Base-by-base conservation (phyloP, 1,139 yeast species). In the Suhomyces ambrosiae region DNA sequence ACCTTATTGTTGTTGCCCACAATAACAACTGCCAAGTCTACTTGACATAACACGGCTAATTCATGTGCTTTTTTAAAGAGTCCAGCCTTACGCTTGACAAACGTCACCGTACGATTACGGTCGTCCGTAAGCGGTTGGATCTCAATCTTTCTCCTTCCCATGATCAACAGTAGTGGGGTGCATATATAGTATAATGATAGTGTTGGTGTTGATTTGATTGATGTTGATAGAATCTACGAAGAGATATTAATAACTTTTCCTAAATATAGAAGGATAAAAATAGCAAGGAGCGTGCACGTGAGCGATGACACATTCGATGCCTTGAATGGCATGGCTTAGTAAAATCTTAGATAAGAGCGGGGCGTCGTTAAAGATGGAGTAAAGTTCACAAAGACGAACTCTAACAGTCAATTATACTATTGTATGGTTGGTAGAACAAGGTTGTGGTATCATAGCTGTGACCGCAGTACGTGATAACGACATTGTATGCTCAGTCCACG, bases 111-210 rank as follows among this genome's bases (percentile, higher is more conserved):
- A 46, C 89, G 66, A 61, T 89, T 90, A 44, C 97, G 74, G 60
- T 90, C 97, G 50, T 92, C 96, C 5, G 82, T 72, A 44, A 92
- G 80, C 32, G 97, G 97, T 61, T 86, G 82, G 53, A 92, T 92
- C 49, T 87, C 95, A 48, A 92, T 92, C 63, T 92, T 92, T 68
- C 97, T 84, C 72, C 98, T 83, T 35, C 98, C 98, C 98, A 92
- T 92, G 21, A 10, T 35, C 3, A 22, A 15, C 10, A 19, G n/a
- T 4, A 8, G 17, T 27, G 18, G 14, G 23, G 32, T 25, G 11
- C 34, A 29, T 29, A 24, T 30, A 30, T 32, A 32, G 14, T 14
- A 16, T 17, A 12, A 18, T 15, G 12, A 10, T 15, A 6, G 13
- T 21, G 25, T 21, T 10, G 23, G 5, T 28, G 12, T 23, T 23